Evolutionary conservation across 2,329 filamentous ascomycete species (phyloP), one percentile per base, ranked within the genome.

Genomic region (Diaporthe aspalathi): DNA sequence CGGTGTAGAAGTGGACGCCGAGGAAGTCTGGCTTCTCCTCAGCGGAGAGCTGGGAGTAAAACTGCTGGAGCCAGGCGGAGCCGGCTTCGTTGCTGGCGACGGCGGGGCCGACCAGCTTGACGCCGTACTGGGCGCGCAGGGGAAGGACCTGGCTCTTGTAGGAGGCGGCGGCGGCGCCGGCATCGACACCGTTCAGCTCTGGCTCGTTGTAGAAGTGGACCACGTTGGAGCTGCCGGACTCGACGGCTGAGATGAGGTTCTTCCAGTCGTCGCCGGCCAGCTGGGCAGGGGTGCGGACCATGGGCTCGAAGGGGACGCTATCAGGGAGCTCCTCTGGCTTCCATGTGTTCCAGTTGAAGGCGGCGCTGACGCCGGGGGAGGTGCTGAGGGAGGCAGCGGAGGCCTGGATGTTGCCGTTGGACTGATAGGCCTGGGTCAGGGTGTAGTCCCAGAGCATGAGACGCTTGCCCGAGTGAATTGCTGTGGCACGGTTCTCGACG

Each of bases 171-270:
- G 83, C 84, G 67, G 80, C 75, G 70, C 79, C 74, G 1, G 76
- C 75, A 22, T 74, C 78, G 22, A 82, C 79, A 17, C 79, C 78
- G 62, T 77, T 76, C 40, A 82, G 79, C 71, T 85, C 83, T 8
- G 84, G 84, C 75, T 85, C 83, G 74, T 85, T 85, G 79, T 84
- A 82, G 73, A 81, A 85, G 72, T 84, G 82, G 14, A 85, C 78
- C 40, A 84, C 78, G 53, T 78, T 74, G 35, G 50, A 24, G 14
- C 68, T 60, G 22, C 38, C 50, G 17, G 60, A 27, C 47, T 47
- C 17, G 43, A 77, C 76, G 70, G 75, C 76, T 32, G 75, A 68
- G 71, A 79, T 74, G 47, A 70, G 74, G 77, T 67, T 69, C 53
- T 60, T 75, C 82, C 83, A 85, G 52, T 84, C 82, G 40, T 81